These are phyloP conservation scores for Penicillium lagena DNA, from an alignment of 495 filamentous ascomycete genomes.

Conservation along the genomic window DNA sequence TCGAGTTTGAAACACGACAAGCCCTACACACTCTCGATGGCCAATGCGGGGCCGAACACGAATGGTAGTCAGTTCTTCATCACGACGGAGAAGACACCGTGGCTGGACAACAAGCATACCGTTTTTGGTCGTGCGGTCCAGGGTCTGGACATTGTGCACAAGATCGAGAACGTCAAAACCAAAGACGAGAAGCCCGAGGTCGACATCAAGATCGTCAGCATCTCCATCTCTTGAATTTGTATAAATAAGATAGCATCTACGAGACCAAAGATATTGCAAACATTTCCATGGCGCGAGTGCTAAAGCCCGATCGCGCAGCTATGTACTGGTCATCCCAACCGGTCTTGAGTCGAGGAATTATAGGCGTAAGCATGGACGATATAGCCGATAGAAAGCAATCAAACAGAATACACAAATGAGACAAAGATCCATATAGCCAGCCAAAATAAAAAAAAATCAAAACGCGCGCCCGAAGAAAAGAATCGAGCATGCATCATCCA, in stretches of 20 bases:
- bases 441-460: too few species aligned
- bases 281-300: too few species aligned
- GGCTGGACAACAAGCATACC: conserved; percentile 95
- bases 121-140: conserved; percentile 88
- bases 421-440: too few species aligned
- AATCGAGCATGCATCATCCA: too few species aligned
- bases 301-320: too few species aligned
- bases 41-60: conserved; percentile 83
- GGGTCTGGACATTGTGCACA: conserved; percentile 91
- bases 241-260: neutral
- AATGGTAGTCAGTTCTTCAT: conserved; percentile 94
- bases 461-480: too few species aligned
- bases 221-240: conserved; percentile 35
- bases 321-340: too few species aligned
- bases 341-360: too few species aligned
- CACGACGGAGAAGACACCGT: conserved; percentile 92
- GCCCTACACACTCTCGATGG: conserved; percentile 93
- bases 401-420: too few species aligned
- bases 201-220: conserved; percentile 95
- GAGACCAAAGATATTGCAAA: too few species aligned
- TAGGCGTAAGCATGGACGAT: too few species aligned
- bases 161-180: conserved; percentile 89
- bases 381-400: too few species aligned
- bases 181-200: conserved; percentile 95
- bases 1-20: conserved; percentile 88